Evolutionary conservation across 371 early-diverging fungal species (phyloP), one percentile per base, ranked within the genome.

Genomic region (Basidiobolus meristosporus): DNA sequence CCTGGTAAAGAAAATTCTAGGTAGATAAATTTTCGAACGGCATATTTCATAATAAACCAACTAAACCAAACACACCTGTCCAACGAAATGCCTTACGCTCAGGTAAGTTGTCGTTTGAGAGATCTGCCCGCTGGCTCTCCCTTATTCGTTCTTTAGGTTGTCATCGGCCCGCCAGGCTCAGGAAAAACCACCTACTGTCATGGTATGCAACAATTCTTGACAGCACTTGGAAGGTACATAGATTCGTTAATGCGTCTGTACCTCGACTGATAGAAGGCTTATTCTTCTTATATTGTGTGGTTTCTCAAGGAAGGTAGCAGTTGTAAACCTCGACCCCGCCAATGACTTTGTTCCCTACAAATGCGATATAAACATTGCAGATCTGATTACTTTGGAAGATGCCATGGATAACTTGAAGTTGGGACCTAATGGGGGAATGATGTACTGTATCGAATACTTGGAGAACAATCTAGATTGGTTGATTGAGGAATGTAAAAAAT

Each of bases 381-480:
- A 98, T 36, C 70, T 93, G 28, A 90, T 99, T 36, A 82, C 90
- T 0, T 57, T 98, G 2, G 83, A 88, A 23, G 98, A 98, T 41
- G 90, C 90, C 0, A 92, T 98, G 89, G 76, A 89, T 15, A 79
- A 88, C 35, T 67, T 86, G 15, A 67, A 76, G n/a, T 74, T 87
- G 17, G 99, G 99, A 0, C 99, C 99, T 2, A 99, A 99, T 58
- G 99, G 99, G 15, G 98, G 88, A 12, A 81, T 99, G 49, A 80
- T 98, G 52, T 88, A 88, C 54, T 93, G 96, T 58, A 72, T 98
- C 53, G 92, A 98, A 59, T 87, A 73, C 48, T 65, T 97, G 14
- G 68, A 77, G 19, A 80, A 92, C 43, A 97, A 97, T 57, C 65
- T 96, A 47, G 88, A 82, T 39, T 98, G 96, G 87, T 60, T 97